A percentile compares a stretch with the other conserved stretches of the same genome.
Conservation (phyloP, 371 early-diverging fungal species). For the Syncephalis fuscata region DNA sequence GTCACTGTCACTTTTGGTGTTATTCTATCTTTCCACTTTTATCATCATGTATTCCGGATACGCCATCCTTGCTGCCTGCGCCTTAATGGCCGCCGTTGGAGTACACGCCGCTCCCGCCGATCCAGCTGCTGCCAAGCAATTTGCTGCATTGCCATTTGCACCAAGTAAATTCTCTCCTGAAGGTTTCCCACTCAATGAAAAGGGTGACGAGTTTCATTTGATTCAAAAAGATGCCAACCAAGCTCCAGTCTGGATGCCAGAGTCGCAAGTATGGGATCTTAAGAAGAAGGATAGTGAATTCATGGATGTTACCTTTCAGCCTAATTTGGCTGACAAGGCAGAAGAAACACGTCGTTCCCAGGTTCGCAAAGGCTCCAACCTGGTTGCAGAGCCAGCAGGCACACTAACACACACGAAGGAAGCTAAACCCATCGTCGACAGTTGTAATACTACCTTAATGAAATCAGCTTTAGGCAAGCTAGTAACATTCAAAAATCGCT, state of each 20-base stretch:
- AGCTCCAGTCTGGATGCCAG: constrained; percentile 40
- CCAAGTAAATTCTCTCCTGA: too few relatives aligned
- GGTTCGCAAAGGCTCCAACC: constrained; percentile 21
- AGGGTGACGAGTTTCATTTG: constrained; percentile 8
- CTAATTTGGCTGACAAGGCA: constrained; percentile 3
- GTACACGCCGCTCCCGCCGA: too few relatives aligned
- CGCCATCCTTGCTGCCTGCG: too few relatives aligned
- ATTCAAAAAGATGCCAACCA: constrained; percentile 20
- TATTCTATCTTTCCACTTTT: too few relatives aligned
- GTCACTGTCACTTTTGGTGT: too few relatives aligned
- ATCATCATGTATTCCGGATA: too few relatives aligned
- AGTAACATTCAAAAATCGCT: constrained; percentile 71
- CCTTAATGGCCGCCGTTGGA: too few relatives aligned
- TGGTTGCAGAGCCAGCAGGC: too few relatives aligned
- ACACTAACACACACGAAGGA: constrained; percentile 15
- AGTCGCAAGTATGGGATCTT: constrained; percentile 43
- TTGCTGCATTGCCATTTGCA: too few relatives aligned
- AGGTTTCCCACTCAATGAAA: too few relatives aligned
- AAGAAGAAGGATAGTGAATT: constrained; percentile 42
- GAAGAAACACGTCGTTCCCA: constrained; percentile 1
- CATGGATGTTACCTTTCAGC: constrained; percentile 78
- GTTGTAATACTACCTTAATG: constrained; percentile 44
- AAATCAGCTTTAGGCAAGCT: constrained; percentile 42
- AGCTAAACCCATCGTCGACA: constrained; percentile 29
- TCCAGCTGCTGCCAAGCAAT: too few relatives aligned